These are phyloP conservation scores for Neoboletus subvelutipes DNA, from an alignment of 768 basidiomycete species.

Conservation along the genomic window DNA sequence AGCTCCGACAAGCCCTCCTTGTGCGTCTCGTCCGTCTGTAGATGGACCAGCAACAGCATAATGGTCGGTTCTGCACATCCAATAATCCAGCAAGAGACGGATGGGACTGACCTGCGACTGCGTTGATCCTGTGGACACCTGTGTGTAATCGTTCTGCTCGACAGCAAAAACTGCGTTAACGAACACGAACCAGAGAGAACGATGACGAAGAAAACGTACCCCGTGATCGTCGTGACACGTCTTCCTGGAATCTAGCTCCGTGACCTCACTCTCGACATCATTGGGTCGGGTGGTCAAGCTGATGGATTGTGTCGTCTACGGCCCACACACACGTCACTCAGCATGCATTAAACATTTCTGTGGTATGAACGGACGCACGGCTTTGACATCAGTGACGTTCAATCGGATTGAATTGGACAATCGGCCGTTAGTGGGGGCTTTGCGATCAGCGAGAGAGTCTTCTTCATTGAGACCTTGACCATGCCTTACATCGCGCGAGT, in stretches of 20 bases:
- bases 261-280: conserved; percentile 4
- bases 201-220: not conserved
- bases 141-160: conserved; percentile 13
- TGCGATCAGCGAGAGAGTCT: conserved; percentile 12
- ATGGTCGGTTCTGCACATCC: not conserved
- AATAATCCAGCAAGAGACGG: not conserved
- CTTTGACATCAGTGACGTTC: conserved; percentile 11
- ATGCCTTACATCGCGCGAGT: conserved; percentile 14
- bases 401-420: conserved; percentile 14
- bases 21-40: conserved; percentile 1
- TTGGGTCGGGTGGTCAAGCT: conserved; percentile 3
- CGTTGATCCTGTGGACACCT: conserved; percentile 18
- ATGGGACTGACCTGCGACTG: conserved; percentile 19
- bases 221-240: conserved; percentile 11
- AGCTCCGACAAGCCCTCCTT: conserved; percentile 5
- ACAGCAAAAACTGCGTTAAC: not conserved
- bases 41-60: not conserved
- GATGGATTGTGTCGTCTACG: conserved; percentile 20
- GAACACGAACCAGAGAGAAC: not conserved
- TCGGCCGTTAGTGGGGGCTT: not conserved
- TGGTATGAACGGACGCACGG: conserved; percentile 7
- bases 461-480: conserved; percentile 30
- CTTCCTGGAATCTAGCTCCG: conserved; percentile 18
- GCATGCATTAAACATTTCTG: not conserved
- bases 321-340: not conserved